A percentile compares a stretch with the other conserved stretches of the same genome.
Evolutionary conservation across 352 stramenopile genomes (phyloP).

Genomic region (Phytophthora aleatoria): DNA sequence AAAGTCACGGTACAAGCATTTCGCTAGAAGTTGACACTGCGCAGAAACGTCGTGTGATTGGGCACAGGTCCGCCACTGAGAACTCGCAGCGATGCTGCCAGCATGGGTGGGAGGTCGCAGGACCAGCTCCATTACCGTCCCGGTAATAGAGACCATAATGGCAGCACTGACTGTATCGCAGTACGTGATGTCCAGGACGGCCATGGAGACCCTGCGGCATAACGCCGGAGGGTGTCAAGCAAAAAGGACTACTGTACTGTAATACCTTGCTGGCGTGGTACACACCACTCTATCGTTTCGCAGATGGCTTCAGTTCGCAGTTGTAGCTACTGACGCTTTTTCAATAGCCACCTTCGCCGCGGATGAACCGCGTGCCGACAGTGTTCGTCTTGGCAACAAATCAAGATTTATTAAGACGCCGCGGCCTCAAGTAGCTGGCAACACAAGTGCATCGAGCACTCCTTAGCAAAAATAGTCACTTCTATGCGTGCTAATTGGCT

Average conservation of each 20-base stretch:
- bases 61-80: conserved; percentile 16
- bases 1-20: background rate
- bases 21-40: conserved; percentile 32
- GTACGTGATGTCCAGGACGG: background rate
- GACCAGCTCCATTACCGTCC: background rate
- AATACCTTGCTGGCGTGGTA: background rate
- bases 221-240: background rate
- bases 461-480: background rate
- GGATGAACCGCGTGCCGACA: no score
- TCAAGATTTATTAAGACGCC: no score
- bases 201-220: background rate
- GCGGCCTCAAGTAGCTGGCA: no score
- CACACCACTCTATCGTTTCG: background rate
- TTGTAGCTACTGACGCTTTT: background rate
- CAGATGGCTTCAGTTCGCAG: background rate
- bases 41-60: conserved; percentile 29
- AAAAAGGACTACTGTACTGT: no score
- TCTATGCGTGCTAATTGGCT: conserved; percentile 9
- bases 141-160: background rate
- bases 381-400: no score
- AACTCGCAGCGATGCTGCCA: background rate
- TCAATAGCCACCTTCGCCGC: background rate
- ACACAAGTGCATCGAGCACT: no score
- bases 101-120: background rate
- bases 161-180: background rate